Conservation (phyloP, 106 monocot species). For the Allium fistulosum region DNA sequence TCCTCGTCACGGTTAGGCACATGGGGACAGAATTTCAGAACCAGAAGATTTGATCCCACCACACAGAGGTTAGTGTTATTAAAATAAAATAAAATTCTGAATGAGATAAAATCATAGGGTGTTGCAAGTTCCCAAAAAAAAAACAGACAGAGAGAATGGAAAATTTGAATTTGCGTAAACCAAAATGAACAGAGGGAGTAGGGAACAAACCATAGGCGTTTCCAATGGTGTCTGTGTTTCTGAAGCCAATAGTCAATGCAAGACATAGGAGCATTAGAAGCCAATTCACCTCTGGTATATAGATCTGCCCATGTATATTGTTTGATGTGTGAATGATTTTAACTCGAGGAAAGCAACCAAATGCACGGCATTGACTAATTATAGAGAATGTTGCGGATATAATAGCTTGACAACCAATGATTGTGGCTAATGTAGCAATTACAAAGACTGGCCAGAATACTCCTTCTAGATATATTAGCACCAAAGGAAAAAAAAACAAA, state of each 20-base stretch:
- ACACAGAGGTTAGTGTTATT: no score
- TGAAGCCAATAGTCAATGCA: slow-evolving; percentile 57
- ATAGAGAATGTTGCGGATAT: slow-evolving; percentile 86
- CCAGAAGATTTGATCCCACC: no score
- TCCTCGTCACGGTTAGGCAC: no score
- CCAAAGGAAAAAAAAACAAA: neutral
- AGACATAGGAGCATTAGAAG: slow-evolving; percentile 64
- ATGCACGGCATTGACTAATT: slow-evolving; percentile 67
- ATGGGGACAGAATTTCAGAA: no score
- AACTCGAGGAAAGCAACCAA: slow-evolving; percentile 78
- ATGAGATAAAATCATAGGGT: no score
- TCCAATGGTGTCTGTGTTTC: slow-evolving; percentile 52
- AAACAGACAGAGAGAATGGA: no score
- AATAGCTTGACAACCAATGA: slow-evolving; percentile 70
- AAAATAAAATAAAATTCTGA: no score
- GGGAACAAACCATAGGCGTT: slow-evolving; percentile 71
- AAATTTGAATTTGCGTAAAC: neutral
- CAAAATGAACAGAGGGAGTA: neutral
- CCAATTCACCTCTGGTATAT: slow-evolving; percentile 94
- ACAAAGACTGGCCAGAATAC: slow-evolving; percentile 78
- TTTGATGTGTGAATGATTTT: slow-evolving; percentile 81
- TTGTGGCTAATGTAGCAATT: slow-evolving; percentile 66
- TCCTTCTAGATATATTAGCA: slow-evolving; percentile 20
- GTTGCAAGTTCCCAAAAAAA: no score
- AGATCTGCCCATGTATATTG: slow-evolving; percentile 74